Percentiles rank a stretch among this genome's conserved stretches.
Evolutionary conservation across 2,329 filamentous ascomycete genomes (phyloP).

Genomic region (Ascocoryne sarcoides): DNA sequence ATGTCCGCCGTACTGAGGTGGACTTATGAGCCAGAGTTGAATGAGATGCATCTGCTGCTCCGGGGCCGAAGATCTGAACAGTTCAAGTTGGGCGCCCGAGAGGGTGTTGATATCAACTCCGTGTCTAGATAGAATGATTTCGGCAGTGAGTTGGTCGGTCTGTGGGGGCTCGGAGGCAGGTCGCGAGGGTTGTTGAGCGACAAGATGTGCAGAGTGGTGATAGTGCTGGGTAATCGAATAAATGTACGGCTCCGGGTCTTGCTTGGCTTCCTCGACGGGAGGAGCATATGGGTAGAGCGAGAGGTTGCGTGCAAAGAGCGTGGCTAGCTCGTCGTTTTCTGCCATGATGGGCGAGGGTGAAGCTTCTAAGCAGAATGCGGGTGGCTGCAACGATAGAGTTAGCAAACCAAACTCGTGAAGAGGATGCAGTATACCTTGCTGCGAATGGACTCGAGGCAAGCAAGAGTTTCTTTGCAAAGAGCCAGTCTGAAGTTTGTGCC

Average conservation of each 20-base stretch:
- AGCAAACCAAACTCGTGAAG: slow-evolving; percentile 13
- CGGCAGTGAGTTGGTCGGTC: slow-evolving; percentile 41
- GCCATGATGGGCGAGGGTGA: slow-evolving; percentile 44
- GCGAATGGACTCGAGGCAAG: slow-evolving; percentile 17
- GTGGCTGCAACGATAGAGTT: slow-evolving; percentile 18
- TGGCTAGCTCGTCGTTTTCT: slow-evolving; percentile 73
- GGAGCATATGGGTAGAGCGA: slow-evolving; percentile 41
- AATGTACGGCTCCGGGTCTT: slow-evolving; percentile 40
- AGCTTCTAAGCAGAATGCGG: slow-evolving; percentile 32
- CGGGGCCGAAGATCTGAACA: slow-evolving; percentile 68
- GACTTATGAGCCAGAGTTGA: slow-evolving; percentile 78
- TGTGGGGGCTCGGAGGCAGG: slow-evolving; percentile 43
- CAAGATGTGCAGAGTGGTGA: slow-evolving; percentile 66
- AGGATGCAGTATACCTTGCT: slow-evolving; percentile 26
- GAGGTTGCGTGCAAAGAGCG: slow-evolving; percentile 70
- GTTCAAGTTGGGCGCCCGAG: slow-evolving; percentile 64
- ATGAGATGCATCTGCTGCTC: slow-evolving; percentile 67
- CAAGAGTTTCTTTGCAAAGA: slow-evolving; percentile 20
- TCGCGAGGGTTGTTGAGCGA: slow-evolving; percentile 35
- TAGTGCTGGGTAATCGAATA: slow-evolving; percentile 80
- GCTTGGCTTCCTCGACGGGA: slow-evolving; percentile 28
- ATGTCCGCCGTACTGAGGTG: slow-evolving; percentile 52
- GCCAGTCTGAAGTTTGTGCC: slow-evolving; percentile 14
- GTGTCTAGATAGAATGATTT: slow-evolving; percentile 53
- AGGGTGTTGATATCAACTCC: slow-evolving; percentile 63